Base-by-base conservation (phyloP, 257 asterid species). In the Rauvolfia tetraphylla region DNA sequence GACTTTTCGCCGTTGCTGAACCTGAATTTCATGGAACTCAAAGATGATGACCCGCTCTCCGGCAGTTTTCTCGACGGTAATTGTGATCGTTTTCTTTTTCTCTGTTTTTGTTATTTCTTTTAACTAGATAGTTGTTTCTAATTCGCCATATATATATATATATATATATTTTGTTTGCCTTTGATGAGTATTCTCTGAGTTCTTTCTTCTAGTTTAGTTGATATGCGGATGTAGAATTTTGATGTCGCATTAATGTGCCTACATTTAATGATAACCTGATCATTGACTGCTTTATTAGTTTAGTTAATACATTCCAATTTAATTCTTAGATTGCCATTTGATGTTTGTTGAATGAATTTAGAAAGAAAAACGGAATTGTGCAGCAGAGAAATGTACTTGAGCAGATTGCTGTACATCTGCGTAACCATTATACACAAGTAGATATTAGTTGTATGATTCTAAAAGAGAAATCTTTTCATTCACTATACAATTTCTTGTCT, bases 61-160 rank as follows among this genome's bases (percentile, higher is more conserved):
- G 53, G 84, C 81, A 85, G 78, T 54, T 79, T 81, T 70, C 75
- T 80, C 36, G 82, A 89, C 72, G 97, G 98, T 93, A 70, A 74
- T 92, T 79, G 41, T 36, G 57, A 27, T 62, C 62, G 22, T 68
- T 56, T 27, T 1, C n/a, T 49, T 51, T 71, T 15, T 68, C 3
- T 25, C 14, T 17, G n/a, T 39, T 59, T 7, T 44, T 1, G 51
- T 46, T 46, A 33, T 9, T 34, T 1, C 15, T 34, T 65, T 17
- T 38, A 20, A 38, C 33, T 38, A 36, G 51, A 67, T 39, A 56
- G 3, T 9, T 12, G 23, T 36, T 36, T 22, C 20, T 0, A 20
- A 7, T 66, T 66, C 27, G 36, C 49, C 17, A 9, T 22, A n/a
- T n/a, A n/a, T n/a, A n/a, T n/a, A n/a, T n/a, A n/a, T n/a, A n/a